Evolutionary conservation across 306 rosid genomes (phyloP), one percentile per base, ranked within the genome.

Genomic region (Glycine latifolia): DNA sequence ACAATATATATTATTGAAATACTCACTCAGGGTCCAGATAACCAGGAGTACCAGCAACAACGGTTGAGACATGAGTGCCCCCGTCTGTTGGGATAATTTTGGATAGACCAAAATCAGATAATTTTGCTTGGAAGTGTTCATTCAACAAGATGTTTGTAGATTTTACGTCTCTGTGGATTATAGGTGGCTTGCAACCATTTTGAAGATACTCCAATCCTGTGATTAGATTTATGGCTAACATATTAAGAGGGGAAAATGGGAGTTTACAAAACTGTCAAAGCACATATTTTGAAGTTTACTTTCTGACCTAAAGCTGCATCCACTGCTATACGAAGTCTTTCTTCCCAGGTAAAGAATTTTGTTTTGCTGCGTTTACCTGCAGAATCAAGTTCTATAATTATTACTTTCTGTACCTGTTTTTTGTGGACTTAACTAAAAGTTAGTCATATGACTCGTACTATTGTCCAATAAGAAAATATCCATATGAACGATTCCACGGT

Each of bases 81-180:
- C 31, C 79, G 1, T 82, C 85, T 0, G 44, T 15, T 1, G 84
- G 49, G 20, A 88, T 54, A 56, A 12, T 53, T 70, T 80, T 83
- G 8, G 93, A 87, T 3, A 87, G 67, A 33, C 82, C 85, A 66
- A 89, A 90, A 73, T 84, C 89, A 17, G 92, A 65, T 41, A 91
- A 20, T 63, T 85, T 87, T 3, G 86, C 92, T 16, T 69, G 84
- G 12, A 84, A 87, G 0, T 83, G 83, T 26, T 88, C 81, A 35
- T 47, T 76, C 59, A 87, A 58, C 76, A 87, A 87, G 12, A 88
- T 87, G 79, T 90, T 90, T 16, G 88, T 16, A 4, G 87, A 16
- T 78, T 88, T 90, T 15, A 88, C 80, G 13, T 88, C 90, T 73
- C 88, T 87, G 49, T 90, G 94, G 10, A 76, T 37, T 48, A 83